phyloP scores from a whole-genome alignment of 2,329 filamentous ascomycete genomes.

The Verticillium albo-atrum region DNA sequence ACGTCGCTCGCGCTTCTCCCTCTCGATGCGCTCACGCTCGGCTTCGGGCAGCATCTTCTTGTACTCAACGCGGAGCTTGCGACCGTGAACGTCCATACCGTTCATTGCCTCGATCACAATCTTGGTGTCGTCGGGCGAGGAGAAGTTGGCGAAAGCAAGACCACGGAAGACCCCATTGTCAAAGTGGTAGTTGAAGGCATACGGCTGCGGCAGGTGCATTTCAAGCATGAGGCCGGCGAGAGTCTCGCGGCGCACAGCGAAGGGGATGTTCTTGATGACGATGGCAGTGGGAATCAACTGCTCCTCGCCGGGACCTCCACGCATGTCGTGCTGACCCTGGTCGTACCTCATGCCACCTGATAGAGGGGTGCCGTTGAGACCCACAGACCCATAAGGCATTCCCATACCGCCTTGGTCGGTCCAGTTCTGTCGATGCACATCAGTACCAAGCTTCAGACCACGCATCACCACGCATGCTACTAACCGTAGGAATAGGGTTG shows the following conservation, averaged over 20 bases:
- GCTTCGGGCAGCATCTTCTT: conserved; percentile 98
- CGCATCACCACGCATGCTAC: conserved; percentile 27
- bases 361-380: conserved; percentile 29
- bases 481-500: conserved; percentile 68
- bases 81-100: conserved; percentile 88
- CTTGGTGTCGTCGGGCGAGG: conserved; percentile 88
- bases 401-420: conserved; percentile 42
- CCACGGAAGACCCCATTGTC: conserved; percentile 96
- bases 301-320: conserved; percentile 54
- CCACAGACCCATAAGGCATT: conserved; percentile 26
- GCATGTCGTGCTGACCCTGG: conserved; percentile 24
- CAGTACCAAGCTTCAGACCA: neutral
- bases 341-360: conserved; percentile 33
- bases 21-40: conserved; percentile 91
- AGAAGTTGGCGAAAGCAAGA: conserved; percentile 96
- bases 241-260: conserved; percentile 96
- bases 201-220: conserved; percentile 87
- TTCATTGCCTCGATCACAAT: conserved; percentile 92
- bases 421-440: conserved; percentile 36
- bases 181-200: conserved; percentile 99
- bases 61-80: conserved; percentile 94
- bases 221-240: conserved; percentile 91
- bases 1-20: conserved; percentile 92
- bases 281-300: conserved; percentile 97
- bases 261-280: conserved; percentile 99